Conservation (phyloP, 2,329 filamentous ascomycete species). For the Colletotrichum paranaense region DNA sequence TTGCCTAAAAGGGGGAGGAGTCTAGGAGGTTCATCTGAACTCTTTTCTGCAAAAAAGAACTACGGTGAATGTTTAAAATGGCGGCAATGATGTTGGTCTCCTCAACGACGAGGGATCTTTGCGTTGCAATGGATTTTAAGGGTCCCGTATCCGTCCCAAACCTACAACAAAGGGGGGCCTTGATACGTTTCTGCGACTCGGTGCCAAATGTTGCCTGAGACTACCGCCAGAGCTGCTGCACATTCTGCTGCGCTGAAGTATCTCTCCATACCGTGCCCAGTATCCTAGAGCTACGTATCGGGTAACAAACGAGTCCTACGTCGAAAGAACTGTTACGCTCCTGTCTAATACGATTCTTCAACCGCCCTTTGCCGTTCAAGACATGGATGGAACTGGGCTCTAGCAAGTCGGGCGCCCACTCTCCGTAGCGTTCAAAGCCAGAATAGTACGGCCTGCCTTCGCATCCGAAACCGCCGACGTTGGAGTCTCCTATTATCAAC, state of each 20-base stretch:
- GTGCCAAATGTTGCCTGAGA: not conserved
- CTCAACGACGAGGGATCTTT: not conserved
- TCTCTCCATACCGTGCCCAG: not conserved
- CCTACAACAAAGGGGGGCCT: not conserved
- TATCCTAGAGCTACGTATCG: too few species aligned
- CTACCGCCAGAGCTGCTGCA: not conserved
- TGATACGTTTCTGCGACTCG: not conserved
- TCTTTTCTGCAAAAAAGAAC: not conserved
- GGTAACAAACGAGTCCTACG: too few species aligned
- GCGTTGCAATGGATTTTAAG: not conserved
- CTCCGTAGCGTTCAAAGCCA: too few species aligned
- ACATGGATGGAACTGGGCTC: too few species aligned
- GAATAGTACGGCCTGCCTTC: too few species aligned
- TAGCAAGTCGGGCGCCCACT: too few species aligned
- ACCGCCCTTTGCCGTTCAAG: too few species aligned
- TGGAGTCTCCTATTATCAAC: too few species aligned
- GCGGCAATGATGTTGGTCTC: not conserved
- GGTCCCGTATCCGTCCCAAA: not conserved
- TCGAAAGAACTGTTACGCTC: too few species aligned
- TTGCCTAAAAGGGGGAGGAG: not conserved
- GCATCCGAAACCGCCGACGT: too few species aligned
- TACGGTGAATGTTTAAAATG: too few species aligned
- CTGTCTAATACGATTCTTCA: too few species aligned
- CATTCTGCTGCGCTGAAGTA: not conserved
- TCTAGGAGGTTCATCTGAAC: not conserved